Base-by-base conservation (phyloP, 306 rosid species). In the Lagenaria siceraria region DNA sequence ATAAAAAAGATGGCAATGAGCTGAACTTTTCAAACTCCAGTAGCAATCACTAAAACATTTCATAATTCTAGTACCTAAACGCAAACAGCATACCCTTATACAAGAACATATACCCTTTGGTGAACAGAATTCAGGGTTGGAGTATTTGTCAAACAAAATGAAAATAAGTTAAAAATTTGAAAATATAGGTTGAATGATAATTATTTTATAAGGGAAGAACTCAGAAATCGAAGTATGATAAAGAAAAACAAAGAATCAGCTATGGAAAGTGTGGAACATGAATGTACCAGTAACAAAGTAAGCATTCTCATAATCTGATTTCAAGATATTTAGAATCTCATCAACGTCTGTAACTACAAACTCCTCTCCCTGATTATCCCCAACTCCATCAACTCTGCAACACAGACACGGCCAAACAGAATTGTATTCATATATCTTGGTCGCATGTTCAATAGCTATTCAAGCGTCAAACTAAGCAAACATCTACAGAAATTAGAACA, bases 211-310 rank as follows among this genome's bases (percentile, higher is more conserved):
- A 42, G 11, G 29, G 53, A 68, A 42, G 31, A 68, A 68, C 75
- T 42, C 75, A 42, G 54, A 68, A 38, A 68, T 68, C 53, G 1
- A 70, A 43, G 24, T 7, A 46, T 70, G 51, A 6, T 49, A 40
- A 6, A 38, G 31, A 54, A 36, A 36, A 40, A n/a, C 33, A 43
- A 36, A 65, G 73, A 65, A 65, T n/a, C 73, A 19, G 53, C 54
- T 25, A 12, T 24, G 13, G 19, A 68, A 58, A 69, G 15, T 46
- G 18, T 14, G 43, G 29, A 8, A 36, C 2, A 33, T 43, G 15
- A 22, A 24, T n/a, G 38, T 68, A 93, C 93, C 98, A 19, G 97
- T 90, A 25, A 91, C 94, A 46, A 93, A 91, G 83, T 93, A 93
- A 64, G 87, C 91, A 8, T 93, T 87, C 79, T 81, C 79, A 29